A percentile compares a stretch with the other conserved stretches of the same genome.
These are phyloP conservation scores for Telfairia occidentalis DNA, from an alignment of 331 rosid species.

Conservation along the genomic window DNA sequence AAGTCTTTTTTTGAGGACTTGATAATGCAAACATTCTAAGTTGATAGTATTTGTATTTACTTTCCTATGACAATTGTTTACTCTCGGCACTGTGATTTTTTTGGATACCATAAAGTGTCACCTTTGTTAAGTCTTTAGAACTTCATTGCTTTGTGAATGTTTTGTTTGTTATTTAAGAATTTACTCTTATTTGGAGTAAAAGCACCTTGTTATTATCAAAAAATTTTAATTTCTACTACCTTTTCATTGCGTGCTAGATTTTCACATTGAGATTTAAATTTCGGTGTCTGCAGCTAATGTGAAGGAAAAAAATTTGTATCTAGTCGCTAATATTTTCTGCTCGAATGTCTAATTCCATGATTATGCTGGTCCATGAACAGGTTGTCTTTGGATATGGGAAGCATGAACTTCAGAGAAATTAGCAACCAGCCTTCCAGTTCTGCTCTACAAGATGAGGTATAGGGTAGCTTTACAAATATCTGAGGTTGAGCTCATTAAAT, in stretches of 20 bases:
- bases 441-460: constrained; percentile 89
- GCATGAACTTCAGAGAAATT: constrained; percentile 55
- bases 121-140: neutral
- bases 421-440: constrained; percentile 35
- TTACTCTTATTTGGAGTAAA: neutral
- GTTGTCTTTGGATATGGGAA: constrained; percentile 72
- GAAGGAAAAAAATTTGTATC: neutral
- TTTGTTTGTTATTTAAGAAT: neutral
- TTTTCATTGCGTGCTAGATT: neutral
- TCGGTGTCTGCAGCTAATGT: neutral
- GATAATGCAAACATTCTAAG: neutral
- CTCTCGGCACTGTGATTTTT: neutral
- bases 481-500: neutral
- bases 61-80: neutral
- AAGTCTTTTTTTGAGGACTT: too few relatives aligned
- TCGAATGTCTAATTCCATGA: constrained; percentile 15
- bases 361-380: constrained; percentile 29
- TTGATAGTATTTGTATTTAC: neutral
- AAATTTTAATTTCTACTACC: neutral
- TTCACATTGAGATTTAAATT: neutral
- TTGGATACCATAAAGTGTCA: neutral
- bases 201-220: neutral
- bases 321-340: neutral
- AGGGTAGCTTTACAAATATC: neutral
- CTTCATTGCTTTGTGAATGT: neutral